Evolutionary conservation across 1,139 yeast species (phyloP).

Genomic region (Suhomyces bribrorum): DNA sequence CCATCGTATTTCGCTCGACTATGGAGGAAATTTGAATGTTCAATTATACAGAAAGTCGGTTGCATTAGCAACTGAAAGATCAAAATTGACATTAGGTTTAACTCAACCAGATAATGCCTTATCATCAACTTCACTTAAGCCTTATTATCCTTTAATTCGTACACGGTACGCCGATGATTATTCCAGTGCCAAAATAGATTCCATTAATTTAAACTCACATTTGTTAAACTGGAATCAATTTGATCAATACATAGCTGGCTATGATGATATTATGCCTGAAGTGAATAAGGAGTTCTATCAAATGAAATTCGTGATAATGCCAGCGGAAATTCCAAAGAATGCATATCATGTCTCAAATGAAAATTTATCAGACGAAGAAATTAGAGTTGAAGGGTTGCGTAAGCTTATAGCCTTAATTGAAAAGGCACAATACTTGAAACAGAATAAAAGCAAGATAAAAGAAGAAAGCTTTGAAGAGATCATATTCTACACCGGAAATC

Average conservation of each 20-base stretch:
- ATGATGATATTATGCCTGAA: constrained; percentile 66
- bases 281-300: constrained; percentile 60
- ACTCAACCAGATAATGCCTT: constrained; percentile 13
- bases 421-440: constrained; percentile 53
- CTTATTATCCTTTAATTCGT: constrained; percentile 60
- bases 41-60: constrained; percentile 59
- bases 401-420: constrained; percentile 69
- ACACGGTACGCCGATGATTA: constrained; percentile 77
- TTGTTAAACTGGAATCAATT: constrained; percentile 85
- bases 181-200: constrained; percentile 58
- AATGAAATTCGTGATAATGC: constrained; percentile 81
- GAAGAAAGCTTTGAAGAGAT: constrained; percentile 65
- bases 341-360: constrained; percentile 57
- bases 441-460: constrained; percentile 32
- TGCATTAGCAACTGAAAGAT: constrained; percentile 11
- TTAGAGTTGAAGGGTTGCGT: constrained; percentile 82
- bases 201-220: constrained; percentile 52
- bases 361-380: constrained; percentile 73
- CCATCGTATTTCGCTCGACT: constrained; percentile 76
- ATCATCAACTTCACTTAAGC: constrained; percentile 16
- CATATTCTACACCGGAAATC: constrained; percentile 82
- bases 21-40: constrained; percentile 68
- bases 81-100: constrained; percentile 14
- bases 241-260: constrained; percentile 90
- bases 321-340: constrained; percentile 67